phyloP scores from a whole-genome alignment of 2,329 filamentous ascomycete genomes.

The Phaeophleospora eucalypticola region DNA sequence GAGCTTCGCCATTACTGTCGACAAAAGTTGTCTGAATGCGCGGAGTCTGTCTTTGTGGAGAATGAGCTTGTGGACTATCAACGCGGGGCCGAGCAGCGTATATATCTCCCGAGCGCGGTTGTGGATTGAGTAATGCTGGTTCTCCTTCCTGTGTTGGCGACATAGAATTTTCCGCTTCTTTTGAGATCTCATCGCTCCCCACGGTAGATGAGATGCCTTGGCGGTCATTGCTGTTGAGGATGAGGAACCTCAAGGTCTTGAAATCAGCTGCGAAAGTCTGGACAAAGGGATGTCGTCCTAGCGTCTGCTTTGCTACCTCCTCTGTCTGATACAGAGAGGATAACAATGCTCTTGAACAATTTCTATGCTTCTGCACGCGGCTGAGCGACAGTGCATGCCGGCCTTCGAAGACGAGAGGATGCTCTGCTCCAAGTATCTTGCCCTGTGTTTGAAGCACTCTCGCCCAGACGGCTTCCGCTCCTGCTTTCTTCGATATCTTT shows the following conservation, averaged over 20 bases:
- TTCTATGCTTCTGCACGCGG: constrained; percentile 5
- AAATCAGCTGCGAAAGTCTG: constrained; percentile 10
- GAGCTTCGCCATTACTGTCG: too few relatives aligned
- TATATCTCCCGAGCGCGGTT: too few relatives aligned
- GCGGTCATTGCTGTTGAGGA: neutral
- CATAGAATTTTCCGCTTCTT: too few relatives aligned
- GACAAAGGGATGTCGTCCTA: constrained; percentile 10
- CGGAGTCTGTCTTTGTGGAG: too few relatives aligned
- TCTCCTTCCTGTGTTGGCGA: neutral
- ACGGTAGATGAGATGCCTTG: too few relatives aligned
- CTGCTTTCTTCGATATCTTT: constrained; percentile 1
- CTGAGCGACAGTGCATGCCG: constrained; percentile 6
- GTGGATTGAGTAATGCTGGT: neutral
- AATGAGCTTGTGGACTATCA: too few relatives aligned
- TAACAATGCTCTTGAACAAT: constrained; percentile 1
- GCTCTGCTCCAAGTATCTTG: constrained; percentile 12
- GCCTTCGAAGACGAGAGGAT: constrained; percentile 9
- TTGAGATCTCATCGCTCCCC: too few relatives aligned
- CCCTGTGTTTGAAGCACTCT: constrained; percentile 5
- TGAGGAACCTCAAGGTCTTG: constrained; percentile 2
- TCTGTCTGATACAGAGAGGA: constrained; percentile 5
- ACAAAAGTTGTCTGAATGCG: neutral
- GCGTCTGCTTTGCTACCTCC: constrained; percentile 4
- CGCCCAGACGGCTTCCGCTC: constrained; percentile 10
- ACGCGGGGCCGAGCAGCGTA: too few relatives aligned